Conservation (phyloP, 768 basidiomycete genomes). For the Boletus sensibilis region DNA sequence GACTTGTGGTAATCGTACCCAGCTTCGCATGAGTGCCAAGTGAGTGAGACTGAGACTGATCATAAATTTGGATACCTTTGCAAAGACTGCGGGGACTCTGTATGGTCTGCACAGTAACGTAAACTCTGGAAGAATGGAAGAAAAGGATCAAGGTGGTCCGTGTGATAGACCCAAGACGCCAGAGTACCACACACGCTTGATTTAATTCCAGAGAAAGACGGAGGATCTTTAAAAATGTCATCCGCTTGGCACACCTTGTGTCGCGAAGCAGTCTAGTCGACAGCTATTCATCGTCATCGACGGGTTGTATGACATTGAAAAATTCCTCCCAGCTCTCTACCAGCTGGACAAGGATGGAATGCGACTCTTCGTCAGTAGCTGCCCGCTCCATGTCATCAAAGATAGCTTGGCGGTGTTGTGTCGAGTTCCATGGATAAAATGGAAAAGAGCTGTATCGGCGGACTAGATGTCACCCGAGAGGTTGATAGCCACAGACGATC, state of each 20-base stretch:
- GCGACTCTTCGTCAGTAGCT: neutral
- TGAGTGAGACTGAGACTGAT: too few relatives aligned
- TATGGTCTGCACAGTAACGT: too few relatives aligned
- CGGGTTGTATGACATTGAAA: neutral
- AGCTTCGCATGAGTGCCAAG: neutral
- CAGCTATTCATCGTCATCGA: neutral
- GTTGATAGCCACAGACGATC: neutral
- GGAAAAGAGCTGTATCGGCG: neutral
- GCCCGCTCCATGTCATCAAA: neutral
- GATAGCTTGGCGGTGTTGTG: neutral
- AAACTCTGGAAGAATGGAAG: too few relatives aligned
- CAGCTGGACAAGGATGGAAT: neutral
- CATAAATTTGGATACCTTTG: too few relatives aligned
- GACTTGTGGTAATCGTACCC: neutral
- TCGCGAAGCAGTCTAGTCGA: neutral
- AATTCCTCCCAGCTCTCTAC: neutral
- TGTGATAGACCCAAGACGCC: too few relatives aligned
- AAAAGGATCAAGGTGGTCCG: too few relatives aligned
- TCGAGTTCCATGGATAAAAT: neutral
- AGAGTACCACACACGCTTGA: too few relatives aligned
- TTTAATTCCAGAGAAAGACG: too few relatives aligned
- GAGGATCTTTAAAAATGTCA: too few relatives aligned
- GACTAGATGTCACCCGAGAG: neutral
- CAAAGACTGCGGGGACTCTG: too few relatives aligned
- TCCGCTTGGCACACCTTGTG: neutral